A percentile compares a stretch with the other conserved stretches of the same genome.
These are phyloP conservation scores for Trypethelium eluteriae DNA, from an alignment of 495 filamentous ascomycete species.

Conservation along the genomic window DNA sequence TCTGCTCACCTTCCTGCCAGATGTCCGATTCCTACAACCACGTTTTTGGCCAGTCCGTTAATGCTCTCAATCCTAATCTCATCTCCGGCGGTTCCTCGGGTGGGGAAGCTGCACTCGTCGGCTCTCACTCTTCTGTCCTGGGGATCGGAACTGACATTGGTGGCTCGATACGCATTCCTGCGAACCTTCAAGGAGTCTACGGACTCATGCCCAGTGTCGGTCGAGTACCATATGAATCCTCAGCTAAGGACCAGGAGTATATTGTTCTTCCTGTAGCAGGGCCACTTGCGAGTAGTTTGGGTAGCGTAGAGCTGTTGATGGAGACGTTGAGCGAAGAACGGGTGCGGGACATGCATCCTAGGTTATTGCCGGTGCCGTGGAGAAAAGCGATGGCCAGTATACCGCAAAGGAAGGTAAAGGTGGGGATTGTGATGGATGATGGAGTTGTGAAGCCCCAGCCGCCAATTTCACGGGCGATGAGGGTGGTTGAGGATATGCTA, in stretches of 20 bases:
- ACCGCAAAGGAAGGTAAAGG: conserved; percentile 7
- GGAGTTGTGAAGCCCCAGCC: conserved; percentile 19
- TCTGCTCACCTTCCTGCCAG: conserved; percentile 24
- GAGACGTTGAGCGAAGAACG: conserved; percentile 44
- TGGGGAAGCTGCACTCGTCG: conserved; percentile 48
- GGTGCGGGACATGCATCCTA: conserved; percentile 43
- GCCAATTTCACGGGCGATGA: conserved; percentile 6
- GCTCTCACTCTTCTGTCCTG: conserved; percentile 37
- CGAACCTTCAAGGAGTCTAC: conserved; percentile 29
- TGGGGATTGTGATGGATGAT: conserved; percentile 16
- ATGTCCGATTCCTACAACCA: conserved; percentile 44
- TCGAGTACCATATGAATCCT: conserved; percentile 23
- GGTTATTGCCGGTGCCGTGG: conserved; percentile 45
- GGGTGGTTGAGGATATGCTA: neutral
- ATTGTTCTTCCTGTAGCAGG: conserved; percentile 46
- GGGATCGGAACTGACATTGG: conserved; percentile 36
- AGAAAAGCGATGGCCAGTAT: conserved; percentile 18
- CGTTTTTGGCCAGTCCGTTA: conserved; percentile 57
- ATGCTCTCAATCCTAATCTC: conserved; percentile 40
- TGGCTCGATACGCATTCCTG: conserved; percentile 33
- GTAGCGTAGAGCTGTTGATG: conserved; percentile 45
- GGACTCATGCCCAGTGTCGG: conserved; percentile 29
- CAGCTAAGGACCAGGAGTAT: conserved; percentile 19
- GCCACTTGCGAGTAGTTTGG: conserved; percentile 41
- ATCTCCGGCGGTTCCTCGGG: conserved; percentile 47